These are phyloP conservation scores for Ballota nigra DNA, from an alignment of 257 asterid species.

Conservation along the genomic window DNA sequence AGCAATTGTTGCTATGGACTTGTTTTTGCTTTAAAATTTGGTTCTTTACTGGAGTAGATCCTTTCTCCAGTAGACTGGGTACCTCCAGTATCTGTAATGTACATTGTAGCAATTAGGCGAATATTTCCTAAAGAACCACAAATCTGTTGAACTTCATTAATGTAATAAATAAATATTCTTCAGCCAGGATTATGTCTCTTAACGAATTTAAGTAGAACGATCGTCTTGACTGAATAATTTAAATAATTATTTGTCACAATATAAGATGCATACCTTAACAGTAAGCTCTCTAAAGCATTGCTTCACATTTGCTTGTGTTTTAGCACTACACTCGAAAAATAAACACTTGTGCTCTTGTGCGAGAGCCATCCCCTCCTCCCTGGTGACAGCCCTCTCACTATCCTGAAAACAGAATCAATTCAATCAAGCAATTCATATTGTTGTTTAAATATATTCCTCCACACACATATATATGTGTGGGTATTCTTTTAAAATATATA, in stretches of 20 bases:
- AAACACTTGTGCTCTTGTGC: slow-evolving; percentile 64
- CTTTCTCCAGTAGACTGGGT: slow-evolving; percentile 81
- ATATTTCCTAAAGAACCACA: neutral
- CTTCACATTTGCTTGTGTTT: slow-evolving; percentile 75
- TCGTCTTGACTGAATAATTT: no score
- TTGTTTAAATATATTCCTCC: neutral
- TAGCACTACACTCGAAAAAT: slow-evolving; percentile 79
- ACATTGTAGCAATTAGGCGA: neutral
- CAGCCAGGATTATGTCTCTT: no score
- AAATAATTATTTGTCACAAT: neutral
- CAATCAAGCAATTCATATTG: neutral
- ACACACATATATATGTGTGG: neutral
- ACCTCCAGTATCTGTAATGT: slow-evolving; percentile 65
- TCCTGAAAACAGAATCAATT: slow-evolving; percentile 50
- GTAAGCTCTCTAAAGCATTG: slow-evolving; percentile 69
- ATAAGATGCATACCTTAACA: slow-evolving; percentile 47
- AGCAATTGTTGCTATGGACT: slow-evolving; percentile 39
- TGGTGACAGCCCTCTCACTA: slow-evolving; percentile 65
- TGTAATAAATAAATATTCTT: neutral
- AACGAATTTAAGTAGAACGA: no score
- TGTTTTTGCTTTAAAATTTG: slow-evolving; percentile 58
- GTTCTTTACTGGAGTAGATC: slow-evolving; percentile 72
- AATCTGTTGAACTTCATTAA: neutral
- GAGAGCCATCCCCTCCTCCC: slow-evolving; percentile 74
- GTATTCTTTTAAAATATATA: neutral